phyloP scores from a whole-genome alignment of 1,284 basidiomycete genomes.

The Flammula alnicola region DNA sequence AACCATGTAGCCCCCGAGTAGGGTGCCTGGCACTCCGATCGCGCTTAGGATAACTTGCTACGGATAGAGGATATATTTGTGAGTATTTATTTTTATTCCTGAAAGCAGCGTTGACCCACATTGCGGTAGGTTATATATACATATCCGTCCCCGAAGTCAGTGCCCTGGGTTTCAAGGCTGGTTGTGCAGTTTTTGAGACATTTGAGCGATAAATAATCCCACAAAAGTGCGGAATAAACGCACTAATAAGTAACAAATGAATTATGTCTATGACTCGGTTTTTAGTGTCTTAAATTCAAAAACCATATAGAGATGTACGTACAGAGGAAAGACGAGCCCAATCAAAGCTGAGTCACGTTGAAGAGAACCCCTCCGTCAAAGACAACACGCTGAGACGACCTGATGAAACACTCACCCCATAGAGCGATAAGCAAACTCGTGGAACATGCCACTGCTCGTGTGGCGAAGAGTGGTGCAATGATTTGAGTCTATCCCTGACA shows the following conservation, averaged over 20 bases:
- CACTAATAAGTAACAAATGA: slow-evolving; percentile 71
- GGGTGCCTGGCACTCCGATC: slow-evolving; percentile 70
- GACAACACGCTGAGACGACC: neutral
- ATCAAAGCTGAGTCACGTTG: slow-evolving; percentile 55
- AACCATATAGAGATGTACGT: slow-evolving; percentile 10
- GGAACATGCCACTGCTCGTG: slow-evolving; percentile 63
- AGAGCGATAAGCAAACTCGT: slow-evolving; percentile 62
- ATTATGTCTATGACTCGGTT: slow-evolving; percentile 47
- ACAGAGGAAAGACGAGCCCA: slow-evolving; percentile 74
- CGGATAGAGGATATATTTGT: neutral
- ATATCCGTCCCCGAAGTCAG: slow-evolving; percentile 66
- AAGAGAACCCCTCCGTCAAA: neutral
- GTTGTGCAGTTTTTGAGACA: neutral
- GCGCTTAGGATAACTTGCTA: slow-evolving; percentile 72
- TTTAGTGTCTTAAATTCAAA: neutral
- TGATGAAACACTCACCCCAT: slow-evolving; percentile 51
- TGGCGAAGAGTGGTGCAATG: slow-evolving; percentile 69
- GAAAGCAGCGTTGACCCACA: slow-evolving; percentile 38
- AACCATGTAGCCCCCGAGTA: slow-evolving; percentile 67
- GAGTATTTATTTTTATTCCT: neutral
- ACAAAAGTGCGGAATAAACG: slow-evolving; percentile 28
- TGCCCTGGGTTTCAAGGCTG: slow-evolving; percentile 63
- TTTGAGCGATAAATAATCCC: neutral
- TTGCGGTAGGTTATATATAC: slow-evolving; percentile 71
- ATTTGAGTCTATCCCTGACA: slow-evolving; percentile 42